Evolutionary conservation across 108 stramenopile genomes (phyloP).

Genomic region (Phaeodactylum tricornutum): DNA sequence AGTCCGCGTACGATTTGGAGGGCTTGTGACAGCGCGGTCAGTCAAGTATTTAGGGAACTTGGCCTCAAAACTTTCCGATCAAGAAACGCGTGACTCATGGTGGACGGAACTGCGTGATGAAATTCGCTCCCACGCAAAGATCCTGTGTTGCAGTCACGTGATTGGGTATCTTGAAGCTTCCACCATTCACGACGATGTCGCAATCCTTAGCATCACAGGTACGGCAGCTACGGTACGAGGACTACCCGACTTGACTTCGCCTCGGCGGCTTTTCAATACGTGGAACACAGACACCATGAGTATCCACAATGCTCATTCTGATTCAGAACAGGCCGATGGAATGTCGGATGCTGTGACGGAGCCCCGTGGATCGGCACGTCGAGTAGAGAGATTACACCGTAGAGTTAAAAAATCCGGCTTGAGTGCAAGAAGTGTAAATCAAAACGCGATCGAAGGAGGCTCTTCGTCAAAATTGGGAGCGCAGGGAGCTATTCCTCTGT

Average conservation of each 20-base stretch:
- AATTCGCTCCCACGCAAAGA: conserved; percentile 84
- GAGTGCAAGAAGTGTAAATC: not conserved
- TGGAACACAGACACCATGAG: too few relatives aligned
- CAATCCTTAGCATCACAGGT: conserved; percentile 87
- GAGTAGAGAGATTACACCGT: not conserved
- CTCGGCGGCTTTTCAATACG: conserved; percentile 32
- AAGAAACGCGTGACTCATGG: conserved; percentile 94
- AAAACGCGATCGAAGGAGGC: not conserved
- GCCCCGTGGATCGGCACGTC: not conserved
- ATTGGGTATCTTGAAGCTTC: conserved; percentile 90
- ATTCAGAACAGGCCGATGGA: not conserved
- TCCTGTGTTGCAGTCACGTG: conserved; percentile 88
- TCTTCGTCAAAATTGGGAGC: too few relatives aligned
- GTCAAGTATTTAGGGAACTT: conserved; percentile 93
- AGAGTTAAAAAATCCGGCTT: not conserved
- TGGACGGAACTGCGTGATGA: conserved; percentile 96
- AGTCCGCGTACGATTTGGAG: conserved; percentile 86
- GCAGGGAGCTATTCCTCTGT: too few relatives aligned
- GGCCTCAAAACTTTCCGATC: conserved; percentile 80
- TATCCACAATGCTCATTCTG: too few relatives aligned
- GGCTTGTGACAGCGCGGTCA: conserved; percentile 84
- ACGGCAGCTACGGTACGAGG: conserved; percentile 89
- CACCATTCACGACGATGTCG: conserved; percentile 94
- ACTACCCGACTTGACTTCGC: conserved; percentile 50
- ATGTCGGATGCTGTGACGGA: not conserved